These are phyloP conservation scores for Taphrina communis DNA, from an alignment of 1,139 yeast genomes.

Conservation along the genomic window DNA sequence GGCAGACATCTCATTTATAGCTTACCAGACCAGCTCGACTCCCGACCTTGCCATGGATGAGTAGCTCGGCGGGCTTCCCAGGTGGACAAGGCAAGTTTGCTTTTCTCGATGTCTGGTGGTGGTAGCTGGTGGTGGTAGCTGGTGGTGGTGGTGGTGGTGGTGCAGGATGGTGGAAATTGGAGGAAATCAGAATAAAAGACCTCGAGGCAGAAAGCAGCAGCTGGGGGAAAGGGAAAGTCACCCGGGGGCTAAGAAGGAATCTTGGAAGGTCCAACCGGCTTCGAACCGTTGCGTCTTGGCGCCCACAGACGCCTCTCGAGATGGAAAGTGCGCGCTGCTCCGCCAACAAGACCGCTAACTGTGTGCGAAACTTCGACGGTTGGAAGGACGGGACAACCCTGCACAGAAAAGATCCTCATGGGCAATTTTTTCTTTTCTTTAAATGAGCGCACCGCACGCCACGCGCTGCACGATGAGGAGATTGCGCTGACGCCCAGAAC, in stretches of 20 bases:
- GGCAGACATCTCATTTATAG: neutral
- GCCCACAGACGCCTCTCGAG: neutral
- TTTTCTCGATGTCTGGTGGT: neutral
- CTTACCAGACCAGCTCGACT: too few relatives aligned
- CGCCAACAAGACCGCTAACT: neutral
- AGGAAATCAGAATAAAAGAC: neutral
- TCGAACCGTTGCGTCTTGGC: neutral
- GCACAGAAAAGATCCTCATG: too few relatives aligned
- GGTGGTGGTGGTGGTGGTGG: neutral
- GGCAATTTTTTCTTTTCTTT: too few relatives aligned
- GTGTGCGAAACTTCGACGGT: neutral
- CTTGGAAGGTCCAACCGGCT: neutral
- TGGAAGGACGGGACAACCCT: neutral
- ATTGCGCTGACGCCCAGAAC: neutral
- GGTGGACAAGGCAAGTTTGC: too few relatives aligned
- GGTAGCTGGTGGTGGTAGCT: neutral
- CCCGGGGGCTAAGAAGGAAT: too few relatives aligned
- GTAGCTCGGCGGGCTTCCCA: too few relatives aligned
- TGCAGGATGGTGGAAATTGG: neutral
- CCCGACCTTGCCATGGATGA: too few relatives aligned
- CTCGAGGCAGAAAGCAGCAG: too few relatives aligned
- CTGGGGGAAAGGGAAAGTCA: too few relatives aligned
- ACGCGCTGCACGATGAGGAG: conserved; percentile 10
- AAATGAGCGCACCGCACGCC: neutral
- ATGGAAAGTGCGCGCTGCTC: neutral